phyloP scores from a whole-genome alignment of 148 eudicot genomes.

The Heliamphora exappendiculata region DNA sequence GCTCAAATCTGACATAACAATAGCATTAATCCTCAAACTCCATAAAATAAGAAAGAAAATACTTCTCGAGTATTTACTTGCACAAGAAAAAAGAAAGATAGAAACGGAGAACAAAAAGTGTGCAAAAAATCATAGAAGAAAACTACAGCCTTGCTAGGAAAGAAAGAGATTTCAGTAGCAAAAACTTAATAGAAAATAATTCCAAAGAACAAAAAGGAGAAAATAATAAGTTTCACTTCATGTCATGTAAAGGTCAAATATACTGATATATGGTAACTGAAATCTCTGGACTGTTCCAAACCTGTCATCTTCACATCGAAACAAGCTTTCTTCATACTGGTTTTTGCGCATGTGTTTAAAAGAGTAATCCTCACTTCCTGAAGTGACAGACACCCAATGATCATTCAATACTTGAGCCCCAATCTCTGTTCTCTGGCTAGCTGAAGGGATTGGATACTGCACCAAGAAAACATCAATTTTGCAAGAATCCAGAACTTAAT shows the following conservation, averaged over 20 bases:
- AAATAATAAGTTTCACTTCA: not conserved
- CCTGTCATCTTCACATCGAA: conserved; percentile 99
- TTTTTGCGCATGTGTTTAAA: conserved; percentile 98
- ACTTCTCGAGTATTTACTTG: too few species aligned
- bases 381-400: conserved; percentile 93
- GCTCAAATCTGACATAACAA: conserved; percentile 59
- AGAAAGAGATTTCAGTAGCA: not conserved
- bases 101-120: not conserved
- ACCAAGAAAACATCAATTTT: conserved; percentile 10
- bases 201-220: not conserved
- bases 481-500: conserved; percentile 7
- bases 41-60: not conserved
- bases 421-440: conserved; percentile 71
- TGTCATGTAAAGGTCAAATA: not conserved
- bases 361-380: conserved; percentile 96
- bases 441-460: conserved; percentile 88
- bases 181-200: not conserved
- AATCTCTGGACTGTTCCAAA: conserved; percentile 9
- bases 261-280: not conserved
- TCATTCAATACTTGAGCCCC: conserved; percentile 82
- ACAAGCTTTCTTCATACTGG: conserved; percentile 94
- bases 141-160: not conserved
- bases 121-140: not conserved
- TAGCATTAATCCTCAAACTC: not conserved
- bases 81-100: not conserved